These are phyloP conservation scores for Sugiyamaella xylanicola DNA, from an alignment of 1,139 yeast genomes.

Conservation along the genomic window DNA sequence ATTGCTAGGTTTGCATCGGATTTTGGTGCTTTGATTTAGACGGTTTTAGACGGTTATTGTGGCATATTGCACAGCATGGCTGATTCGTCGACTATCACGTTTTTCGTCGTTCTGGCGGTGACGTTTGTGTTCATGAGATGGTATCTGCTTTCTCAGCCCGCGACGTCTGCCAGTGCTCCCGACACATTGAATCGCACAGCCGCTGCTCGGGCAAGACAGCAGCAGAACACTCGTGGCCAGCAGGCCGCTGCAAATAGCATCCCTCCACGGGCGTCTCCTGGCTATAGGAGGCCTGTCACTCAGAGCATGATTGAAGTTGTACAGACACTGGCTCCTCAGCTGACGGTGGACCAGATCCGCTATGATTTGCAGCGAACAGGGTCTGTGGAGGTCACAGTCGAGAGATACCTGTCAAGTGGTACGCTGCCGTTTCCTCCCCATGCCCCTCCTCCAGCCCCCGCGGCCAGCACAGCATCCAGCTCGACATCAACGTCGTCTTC, in stretches of 20 bases:
- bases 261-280: slow-evolving; percentile 17
- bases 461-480: slow-evolving; percentile 10
- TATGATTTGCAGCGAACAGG: slow-evolving; percentile 62
- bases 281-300: slow-evolving; percentile 58
- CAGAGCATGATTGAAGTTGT: slow-evolving; percentile 84
- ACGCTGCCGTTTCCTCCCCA: slow-evolving; percentile 68
- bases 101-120: slow-evolving; percentile 29
- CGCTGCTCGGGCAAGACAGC: slow-evolving; percentile 5
- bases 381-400: slow-evolving; percentile 77
- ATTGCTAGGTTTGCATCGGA: too few relatives aligned
- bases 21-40: too few relatives aligned
- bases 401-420: slow-evolving; percentile 65
- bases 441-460: slow-evolving; percentile 2
- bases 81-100: slow-evolving; percentile 33
- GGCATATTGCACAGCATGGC: slow-evolving; percentile 30
- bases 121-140: slow-evolving; percentile 29
- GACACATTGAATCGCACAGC: neutral
- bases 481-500: slow-evolving; percentile 16
- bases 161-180: slow-evolving; percentile 7
- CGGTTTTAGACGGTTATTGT: too few relatives aligned
- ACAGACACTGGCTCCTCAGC: slow-evolving; percentile 75
- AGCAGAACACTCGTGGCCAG: slow-evolving; percentile 15
- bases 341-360: slow-evolving; percentile 67
- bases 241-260: slow-evolving; percentile 11
- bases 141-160: slow-evolving; percentile 21